Base-by-base conservation (phyloP, 306 rosid genomes). In the Cucumis melo region DNA sequence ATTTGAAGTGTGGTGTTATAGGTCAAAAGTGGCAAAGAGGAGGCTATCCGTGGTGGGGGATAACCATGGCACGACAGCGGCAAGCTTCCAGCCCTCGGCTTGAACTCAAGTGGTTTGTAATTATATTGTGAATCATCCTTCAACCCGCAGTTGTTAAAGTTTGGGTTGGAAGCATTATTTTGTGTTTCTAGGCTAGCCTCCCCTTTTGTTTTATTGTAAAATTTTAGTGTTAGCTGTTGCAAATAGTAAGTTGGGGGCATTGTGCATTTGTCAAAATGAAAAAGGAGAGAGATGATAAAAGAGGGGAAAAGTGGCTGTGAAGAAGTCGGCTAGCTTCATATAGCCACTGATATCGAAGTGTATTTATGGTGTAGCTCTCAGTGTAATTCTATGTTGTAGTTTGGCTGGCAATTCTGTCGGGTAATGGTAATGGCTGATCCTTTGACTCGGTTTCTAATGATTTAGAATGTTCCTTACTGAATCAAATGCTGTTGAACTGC, bases 1-100 rank as follows among this genome's bases (percentile, higher is more conserved):
- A 42, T 94, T 94, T 63, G 96, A 92, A 81, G 91, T 89, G 39
- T 94, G 99, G 98, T 92, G 96, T 82, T 90, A 87, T 72, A 82
- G 96, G 78, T 85, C 96, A 77, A 94, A 92, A 85, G 95, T 89
- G 81, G 88, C 97, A 15, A 89, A 82, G 80, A 84, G 98, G 81
- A 90, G 98, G 81, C 79, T 94, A 42, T 87, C 96, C 6, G 54
- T 84, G 62, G 57, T 85, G 56, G 88, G 83, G 70, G 87, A 83
- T 78, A 87, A 83, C 66, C 87, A 80, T 74, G 86, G 81, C 77
- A 21, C 75, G 14, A 13, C 57, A 1, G 11, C 21, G 13, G 24
- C 75, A 46, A 70, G 56, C 75, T 42, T 70, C 75, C 75, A 44
- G 75, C 75, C 57, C 56, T 70, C 75, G n/a, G 56, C 57, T 27